Percentiles rank a stretch among this genome's conserved stretches.
Conservation (phyloP, 805 yeast species). For the Kuraishia piskuri region DNA sequence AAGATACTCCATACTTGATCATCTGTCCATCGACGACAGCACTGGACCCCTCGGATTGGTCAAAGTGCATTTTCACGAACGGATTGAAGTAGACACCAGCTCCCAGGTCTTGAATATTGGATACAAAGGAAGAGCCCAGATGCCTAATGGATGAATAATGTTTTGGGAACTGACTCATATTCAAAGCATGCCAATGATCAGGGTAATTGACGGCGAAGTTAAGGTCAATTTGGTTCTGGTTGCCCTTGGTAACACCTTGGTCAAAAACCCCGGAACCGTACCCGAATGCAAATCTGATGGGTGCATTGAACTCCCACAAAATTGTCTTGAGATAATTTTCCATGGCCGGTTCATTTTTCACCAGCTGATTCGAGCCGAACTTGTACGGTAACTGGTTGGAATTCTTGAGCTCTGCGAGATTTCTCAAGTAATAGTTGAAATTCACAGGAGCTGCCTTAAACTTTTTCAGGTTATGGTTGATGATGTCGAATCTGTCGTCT, state of each 20-base stretch:
- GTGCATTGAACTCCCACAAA: conserved; percentile 55
- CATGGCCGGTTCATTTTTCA: conserved; percentile 32
- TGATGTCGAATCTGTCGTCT: conserved; percentile 14
- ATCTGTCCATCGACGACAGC: conserved; percentile 11
- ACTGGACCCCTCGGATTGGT: conserved; percentile 12
- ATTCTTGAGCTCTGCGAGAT: conserved; percentile 19
- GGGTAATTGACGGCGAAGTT: conserved; percentile 76
- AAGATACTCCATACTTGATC: conserved; percentile 84
- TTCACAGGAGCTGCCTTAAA: conserved; percentile 23
- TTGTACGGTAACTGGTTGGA: conserved; percentile 43
- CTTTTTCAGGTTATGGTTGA: conserved; percentile 20
- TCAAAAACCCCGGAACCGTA: conserved; percentile 92
- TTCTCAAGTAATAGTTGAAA: conserved; percentile 25
- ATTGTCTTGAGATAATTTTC: conserved; percentile 39
- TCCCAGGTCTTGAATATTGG: conserved; percentile 57
- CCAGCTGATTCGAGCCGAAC: conserved; percentile 52
- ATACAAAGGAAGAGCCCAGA: conserved; percentile 52
- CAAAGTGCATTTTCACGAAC: conserved; percentile 55
- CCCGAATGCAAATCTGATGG: conserved; percentile 77
- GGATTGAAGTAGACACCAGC: conserved; percentile 96
- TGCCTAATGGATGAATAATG: conserved; percentile 69
- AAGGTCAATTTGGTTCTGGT: conserved; percentile 73
- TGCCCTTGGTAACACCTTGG: conserved; percentile 41
- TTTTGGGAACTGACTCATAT: conserved; percentile 53
- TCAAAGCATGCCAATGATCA: conserved; percentile 66